A percentile compares a stretch with the other conserved stretches of the same genome.
Evolutionary conservation across 1,139 yeast genomes (phyloP).

Genomic region (Scheffersomyces quercinus): DNA sequence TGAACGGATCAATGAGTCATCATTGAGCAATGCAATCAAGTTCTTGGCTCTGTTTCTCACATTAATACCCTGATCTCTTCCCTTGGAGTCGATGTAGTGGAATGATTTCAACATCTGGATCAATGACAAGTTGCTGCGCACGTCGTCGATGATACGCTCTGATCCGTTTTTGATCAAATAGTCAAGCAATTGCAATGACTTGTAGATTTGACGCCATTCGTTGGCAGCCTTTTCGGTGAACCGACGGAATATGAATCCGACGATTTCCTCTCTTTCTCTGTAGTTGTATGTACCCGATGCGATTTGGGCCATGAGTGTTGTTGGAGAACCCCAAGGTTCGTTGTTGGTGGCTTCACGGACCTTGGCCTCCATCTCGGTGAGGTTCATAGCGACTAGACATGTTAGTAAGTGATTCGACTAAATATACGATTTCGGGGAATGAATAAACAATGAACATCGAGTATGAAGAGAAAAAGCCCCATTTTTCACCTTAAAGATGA

Average conservation of each 20-base stretch:
- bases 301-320: constrained; percentile 89
- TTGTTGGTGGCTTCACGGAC: constrained; percentile 97
- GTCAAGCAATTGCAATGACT: constrained; percentile 87
- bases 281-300: constrained; percentile 93
- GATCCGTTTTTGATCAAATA: constrained; percentile 89
- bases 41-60: constrained; percentile 90
- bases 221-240: constrained; percentile 93
- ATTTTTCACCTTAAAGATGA: no score
- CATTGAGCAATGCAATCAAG: constrained; percentile 67
- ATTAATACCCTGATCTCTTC: constrained; percentile 94
- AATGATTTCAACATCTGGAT: constrained; percentile 89
- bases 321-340: constrained; percentile 99
- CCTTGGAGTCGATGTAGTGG: constrained; percentile 92
- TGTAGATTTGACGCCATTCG: constrained; percentile 98
- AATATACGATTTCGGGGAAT: no score
- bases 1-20: constrained; percentile 71
- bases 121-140: constrained; percentile 77
- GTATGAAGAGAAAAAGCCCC: no score
- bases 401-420: constrained; percentile 10
- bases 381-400: constrained; percentile 72
- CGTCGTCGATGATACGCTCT: constrained; percentile 93
- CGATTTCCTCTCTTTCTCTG: constrained; percentile 75
- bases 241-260: constrained; percentile 71
- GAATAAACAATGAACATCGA: no score
- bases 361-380: constrained; percentile 93